These are phyloP conservation scores for Cotoneaster glaucophyllus DNA, from an alignment of 306 rosid species.

Conservation along the genomic window DNA sequence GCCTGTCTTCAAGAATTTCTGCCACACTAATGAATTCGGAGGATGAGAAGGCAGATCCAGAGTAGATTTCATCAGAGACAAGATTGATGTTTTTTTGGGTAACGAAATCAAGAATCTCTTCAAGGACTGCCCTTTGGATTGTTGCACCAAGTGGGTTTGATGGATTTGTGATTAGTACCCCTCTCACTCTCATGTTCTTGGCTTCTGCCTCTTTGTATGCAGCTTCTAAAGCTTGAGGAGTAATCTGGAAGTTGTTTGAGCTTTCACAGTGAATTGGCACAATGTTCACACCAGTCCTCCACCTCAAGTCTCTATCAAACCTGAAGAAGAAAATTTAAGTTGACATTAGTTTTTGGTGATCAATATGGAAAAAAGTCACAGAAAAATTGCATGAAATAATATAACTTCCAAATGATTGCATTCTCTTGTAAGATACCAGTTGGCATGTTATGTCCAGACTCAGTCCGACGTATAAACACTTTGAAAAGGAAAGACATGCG, in stretches of 20 bases:
- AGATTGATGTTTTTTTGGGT: constrained; percentile 72
- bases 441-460: neutral
- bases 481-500: neutral
- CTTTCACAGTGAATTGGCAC: constrained; percentile 79
- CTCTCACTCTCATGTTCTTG: constrained; percentile 56
- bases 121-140: constrained; percentile 48
- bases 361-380: neutral
- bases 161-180: constrained; percentile 78
- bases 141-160: constrained; percentile 85
- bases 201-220: constrained; percentile 56
- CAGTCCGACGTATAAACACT: neutral
- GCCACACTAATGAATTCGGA: constrained; percentile 65
- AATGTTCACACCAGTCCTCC: constrained; percentile 91
- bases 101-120: constrained; percentile 55
- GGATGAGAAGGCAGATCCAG: constrained; percentile 78
- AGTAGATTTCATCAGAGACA: constrained; percentile 89
- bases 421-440: neutral
- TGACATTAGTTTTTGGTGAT: neutral
- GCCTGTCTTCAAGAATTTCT: constrained; percentile 43
- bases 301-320: constrained; percentile 87
- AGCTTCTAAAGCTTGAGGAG: constrained; percentile 56
- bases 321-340: constrained; percentile 23
- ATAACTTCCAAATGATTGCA: neutral
- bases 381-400: neutral
- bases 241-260: constrained; percentile 74